phyloP scores from a whole-genome alignment of 2,329 filamentous ascomycete genomes.

The Stenocarpella maydis region DNA sequence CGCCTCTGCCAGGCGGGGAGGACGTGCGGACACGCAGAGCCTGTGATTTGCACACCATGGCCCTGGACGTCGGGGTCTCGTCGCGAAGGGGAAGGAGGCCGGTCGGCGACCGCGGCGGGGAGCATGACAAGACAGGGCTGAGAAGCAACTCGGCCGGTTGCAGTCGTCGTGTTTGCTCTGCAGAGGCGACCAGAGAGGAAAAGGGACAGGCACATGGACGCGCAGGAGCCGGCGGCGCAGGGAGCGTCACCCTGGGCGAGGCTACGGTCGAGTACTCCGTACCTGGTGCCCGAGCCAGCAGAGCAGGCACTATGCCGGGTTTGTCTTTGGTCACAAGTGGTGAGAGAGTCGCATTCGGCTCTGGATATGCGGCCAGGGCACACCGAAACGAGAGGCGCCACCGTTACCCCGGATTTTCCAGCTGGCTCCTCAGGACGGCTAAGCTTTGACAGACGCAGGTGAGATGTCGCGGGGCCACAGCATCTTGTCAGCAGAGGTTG shows the following conservation, averaged over 20 bases:
- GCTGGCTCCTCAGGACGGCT: conserved; percentile 21
- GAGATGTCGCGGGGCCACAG: conserved; percentile 19
- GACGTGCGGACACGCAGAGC: not conserved
- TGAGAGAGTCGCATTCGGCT: conserved; percentile 14
- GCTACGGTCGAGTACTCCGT: conserved; percentile 1
- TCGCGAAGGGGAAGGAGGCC: conserved; percentile 16
- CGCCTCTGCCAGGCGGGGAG: conserved; percentile 36
- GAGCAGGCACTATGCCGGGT: not conserved
- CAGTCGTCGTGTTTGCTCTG: conserved; percentile 11
- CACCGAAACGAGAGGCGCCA: conserved; percentile 12
- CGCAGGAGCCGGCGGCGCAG: conserved; percentile 12
- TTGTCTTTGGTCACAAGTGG: not conserved
- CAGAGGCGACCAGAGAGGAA: not conserved
- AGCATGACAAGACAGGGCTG: conserved; percentile 23
- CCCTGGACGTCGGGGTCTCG: conserved; percentile 7
- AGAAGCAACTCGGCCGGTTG: conserved; percentile 14
- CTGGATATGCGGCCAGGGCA: conserved; percentile 14
- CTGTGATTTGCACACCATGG: conserved; percentile 7
- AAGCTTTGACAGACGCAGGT: conserved; percentile 27
- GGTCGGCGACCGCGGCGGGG: conserved; percentile 8
- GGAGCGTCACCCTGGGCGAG: conserved; percentile 2
- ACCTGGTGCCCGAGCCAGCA: conserved; percentile 13
- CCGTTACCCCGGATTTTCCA: conserved; percentile 20
- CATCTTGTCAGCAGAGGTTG: conserved; percentile 15
- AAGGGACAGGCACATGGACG: not conserved